phyloP scores from a whole-genome alignment of 2,329 filamentous ascomycete genomes.

The Diaporthe caulivora region DNA sequence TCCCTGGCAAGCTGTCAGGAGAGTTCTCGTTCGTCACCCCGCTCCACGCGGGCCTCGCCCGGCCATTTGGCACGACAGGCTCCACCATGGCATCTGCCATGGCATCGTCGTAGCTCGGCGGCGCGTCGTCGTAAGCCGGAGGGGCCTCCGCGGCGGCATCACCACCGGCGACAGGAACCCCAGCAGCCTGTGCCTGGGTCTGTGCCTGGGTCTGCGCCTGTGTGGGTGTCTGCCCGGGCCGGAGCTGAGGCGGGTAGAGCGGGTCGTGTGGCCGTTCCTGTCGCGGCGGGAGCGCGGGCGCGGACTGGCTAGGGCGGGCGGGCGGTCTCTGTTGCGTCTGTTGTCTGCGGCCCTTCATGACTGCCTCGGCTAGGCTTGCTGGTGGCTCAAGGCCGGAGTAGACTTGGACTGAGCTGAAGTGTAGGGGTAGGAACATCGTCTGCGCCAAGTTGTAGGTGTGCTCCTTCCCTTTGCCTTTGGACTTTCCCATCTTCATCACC shows the following conservation, averaged over 20 bases:
- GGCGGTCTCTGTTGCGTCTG: conserved; percentile 39
- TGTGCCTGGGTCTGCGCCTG: conserved; percentile 40
- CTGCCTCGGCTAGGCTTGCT: conserved; percentile 77
- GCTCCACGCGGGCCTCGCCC: conserved; percentile 75
- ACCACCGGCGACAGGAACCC: not conserved
- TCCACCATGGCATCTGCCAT: conserved; percentile 80
- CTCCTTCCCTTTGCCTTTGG: conserved; percentile 52
- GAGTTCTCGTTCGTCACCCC: conserved; percentile 73
- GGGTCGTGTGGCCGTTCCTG: conserved; percentile 55
- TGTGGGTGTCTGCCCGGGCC: conserved; percentile 42
- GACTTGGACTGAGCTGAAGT: conserved; percentile 80
- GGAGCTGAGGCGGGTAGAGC: conserved; percentile 69
- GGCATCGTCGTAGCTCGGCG: conserved; percentile 94
- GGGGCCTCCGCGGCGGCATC: conserved; percentile 45
- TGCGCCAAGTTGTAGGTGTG: conserved; percentile 64
- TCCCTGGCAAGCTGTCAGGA: conserved; percentile 62
- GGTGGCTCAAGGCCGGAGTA: conserved; percentile 92
- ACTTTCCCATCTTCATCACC: conserved; percentile 29
- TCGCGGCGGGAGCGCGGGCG: conserved; percentile 42
- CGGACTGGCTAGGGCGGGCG: conserved; percentile 51
- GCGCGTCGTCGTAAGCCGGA: conserved; percentile 77
- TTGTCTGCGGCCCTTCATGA: conserved; percentile 40
- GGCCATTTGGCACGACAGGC: conserved; percentile 73
- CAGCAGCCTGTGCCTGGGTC: not conserved
- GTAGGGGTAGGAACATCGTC: conserved; percentile 81